Conservation (phyloP, 345 rosid species). For the Eucalyptus camaldulensis region DNA sequence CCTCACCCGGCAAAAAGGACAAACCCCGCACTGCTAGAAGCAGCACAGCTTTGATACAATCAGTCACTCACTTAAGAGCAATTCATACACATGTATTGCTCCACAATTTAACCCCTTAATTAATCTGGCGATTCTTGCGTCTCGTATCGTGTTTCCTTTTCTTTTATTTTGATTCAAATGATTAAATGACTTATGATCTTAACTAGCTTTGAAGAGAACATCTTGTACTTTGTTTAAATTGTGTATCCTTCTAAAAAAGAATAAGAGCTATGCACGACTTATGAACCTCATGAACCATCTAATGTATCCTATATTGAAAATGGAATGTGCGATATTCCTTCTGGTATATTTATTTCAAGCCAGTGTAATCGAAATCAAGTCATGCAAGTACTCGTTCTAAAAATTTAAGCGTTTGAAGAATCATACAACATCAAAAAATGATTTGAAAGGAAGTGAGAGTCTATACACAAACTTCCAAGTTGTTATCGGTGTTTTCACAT, state of each 20-base stretch:
- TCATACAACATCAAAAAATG: not conserved
- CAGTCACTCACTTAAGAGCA: not conserved
- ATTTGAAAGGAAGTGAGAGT: not conserved
- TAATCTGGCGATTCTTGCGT: too few species aligned
- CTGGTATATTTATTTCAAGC: too few species aligned
- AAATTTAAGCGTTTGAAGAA: not conserved
- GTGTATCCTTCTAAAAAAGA: not conserved
- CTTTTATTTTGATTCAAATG: too few species aligned
- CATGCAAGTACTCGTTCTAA: not conserved
- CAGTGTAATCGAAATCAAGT: not conserved
- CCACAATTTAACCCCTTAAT: too few species aligned
- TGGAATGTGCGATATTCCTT: rapidly evolving
- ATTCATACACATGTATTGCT: too few species aligned
- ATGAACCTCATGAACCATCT: not conserved
- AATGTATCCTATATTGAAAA: not conserved
- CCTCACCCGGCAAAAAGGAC: not conserved
- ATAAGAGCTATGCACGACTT: too few species aligned
- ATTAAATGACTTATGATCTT: not conserved
- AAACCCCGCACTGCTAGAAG: not conserved
- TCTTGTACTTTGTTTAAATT: too few species aligned
- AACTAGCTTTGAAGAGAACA: not conserved
- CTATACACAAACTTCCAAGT: not conserved
- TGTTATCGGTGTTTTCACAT: not conserved
- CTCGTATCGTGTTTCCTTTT: too few species aligned
- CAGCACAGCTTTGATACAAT: not conserved